phyloP scores from a whole-genome alignment of 495 filamentous ascomycete species.

The Cryomyces minteri region DNA sequence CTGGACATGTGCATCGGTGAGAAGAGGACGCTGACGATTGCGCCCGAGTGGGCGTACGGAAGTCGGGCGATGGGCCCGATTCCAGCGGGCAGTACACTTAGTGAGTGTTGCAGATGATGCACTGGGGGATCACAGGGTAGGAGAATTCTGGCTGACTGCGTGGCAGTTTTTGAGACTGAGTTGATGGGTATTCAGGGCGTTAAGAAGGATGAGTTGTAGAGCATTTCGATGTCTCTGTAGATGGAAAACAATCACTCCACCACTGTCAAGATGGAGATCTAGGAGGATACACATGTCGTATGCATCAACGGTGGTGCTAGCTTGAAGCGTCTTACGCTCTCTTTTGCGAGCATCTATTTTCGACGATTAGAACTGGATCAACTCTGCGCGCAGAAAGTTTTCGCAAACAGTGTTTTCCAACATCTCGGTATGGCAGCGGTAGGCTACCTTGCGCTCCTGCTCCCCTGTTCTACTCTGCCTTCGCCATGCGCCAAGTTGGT shows the following conservation, averaged over 20 bases:
- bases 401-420: too few relatives aligned
- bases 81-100: slow-evolving; percentile 7
- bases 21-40: slow-evolving; percentile 24
- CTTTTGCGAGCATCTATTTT: too few relatives aligned
- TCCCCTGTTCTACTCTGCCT: too few relatives aligned
- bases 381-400: too few relatives aligned
- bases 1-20: slow-evolving; percentile 26
- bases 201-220: slow-evolving; percentile 14
- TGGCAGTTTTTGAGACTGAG: slow-evolving; percentile 23
- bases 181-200: slow-evolving; percentile 21
- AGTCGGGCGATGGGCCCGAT: slow-evolving; percentile 20
- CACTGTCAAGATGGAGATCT: too few relatives aligned
- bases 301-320: background rate
- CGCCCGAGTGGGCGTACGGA: slow-evolving; percentile 24
- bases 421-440: too few relatives aligned
- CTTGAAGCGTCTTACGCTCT: too few relatives aligned
- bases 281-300: too few relatives aligned
- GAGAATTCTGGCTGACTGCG: background rate
- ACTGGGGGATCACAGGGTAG: background rate
- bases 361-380: too few relatives aligned
- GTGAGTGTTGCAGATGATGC: background rate
- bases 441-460: too few relatives aligned
- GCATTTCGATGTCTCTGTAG: background rate
- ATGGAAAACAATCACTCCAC: too few relatives aligned
- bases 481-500: too few relatives aligned